Evolutionary conservation across 345 rosid genomes (phyloP), one percentile per base, ranked within the genome.

Genomic region (Lepidium africanum): DNA sequence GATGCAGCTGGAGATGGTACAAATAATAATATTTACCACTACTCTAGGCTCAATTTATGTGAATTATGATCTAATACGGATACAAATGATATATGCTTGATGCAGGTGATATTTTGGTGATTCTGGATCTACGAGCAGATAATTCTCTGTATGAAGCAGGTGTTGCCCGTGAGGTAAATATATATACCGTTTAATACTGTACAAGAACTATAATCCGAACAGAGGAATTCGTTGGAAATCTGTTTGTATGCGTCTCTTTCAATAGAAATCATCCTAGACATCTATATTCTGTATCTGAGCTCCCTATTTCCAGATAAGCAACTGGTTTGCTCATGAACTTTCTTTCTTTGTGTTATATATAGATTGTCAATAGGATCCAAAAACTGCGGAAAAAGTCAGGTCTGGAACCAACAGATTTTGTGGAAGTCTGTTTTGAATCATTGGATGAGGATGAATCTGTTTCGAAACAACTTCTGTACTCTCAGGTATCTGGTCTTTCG

Each of bases 1-100:
- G 97, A 89, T 81, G 99, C 93, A 15, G 82, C 83, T 65, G 96
- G 90, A 73, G 96, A 94, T 77, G 96, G 99, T 93, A 78, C 10
- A 11, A 35, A 42, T 35, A 16, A 11, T 41, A 9, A 35, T 36
- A 7, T 5, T 43, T 43, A 36, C 39, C 40, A 7, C 32, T 42
- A 32, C 8, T 45, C 30, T 61, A 8, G 68, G 6, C 9, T 43
- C 38, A 46, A 35, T 37, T 49, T 33, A 3, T 52, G 13, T 43
- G 33, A 45, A 50, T 42, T 32, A 14, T 9, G 14, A 15, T 37
- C n/a, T 21, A 46, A 9, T 54, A 64, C 13, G 21, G 64, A 47
- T 33, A 27, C 46, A 51, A 56, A 19, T 45, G 16, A 41, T 33
- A 5, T 52, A 10, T 40, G 33, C 13, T 68, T 73, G 65, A 66